A percentile compares a stretch with the other conserved stretches of the same genome.
Evolutionary conservation across 2,329 filamentous ascomycete species (phyloP).

Genomic region (Pezicula neosporulosa): DNA sequence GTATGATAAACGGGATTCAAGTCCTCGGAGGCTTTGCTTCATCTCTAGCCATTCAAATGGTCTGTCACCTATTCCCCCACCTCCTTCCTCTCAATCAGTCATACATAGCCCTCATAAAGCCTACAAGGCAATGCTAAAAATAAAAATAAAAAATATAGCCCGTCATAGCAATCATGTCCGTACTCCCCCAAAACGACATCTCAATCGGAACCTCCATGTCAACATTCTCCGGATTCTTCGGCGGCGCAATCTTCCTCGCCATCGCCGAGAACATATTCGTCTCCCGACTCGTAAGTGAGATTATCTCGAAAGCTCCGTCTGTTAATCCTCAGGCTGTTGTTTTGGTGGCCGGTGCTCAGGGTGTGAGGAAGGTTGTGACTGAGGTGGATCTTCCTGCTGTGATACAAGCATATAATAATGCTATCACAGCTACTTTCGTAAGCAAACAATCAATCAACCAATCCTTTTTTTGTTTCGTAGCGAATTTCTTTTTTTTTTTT

Average conservation of each 20-base stretch:
- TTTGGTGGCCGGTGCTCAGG: constrained; percentile 36
- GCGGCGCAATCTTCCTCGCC: constrained; percentile 52
- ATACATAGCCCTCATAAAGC: constrained; percentile 12
- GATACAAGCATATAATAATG: constrained; percentile 12
- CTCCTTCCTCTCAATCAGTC: background rate
- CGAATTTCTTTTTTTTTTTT: no score
- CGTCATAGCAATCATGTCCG: constrained; percentile 43
- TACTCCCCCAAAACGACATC: constrained; percentile 46
- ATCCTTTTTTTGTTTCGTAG: no score
- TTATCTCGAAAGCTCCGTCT: constrained; percentile 27
- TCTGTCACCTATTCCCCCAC: constrained; percentile 3
- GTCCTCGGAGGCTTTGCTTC: constrained; percentile 49
- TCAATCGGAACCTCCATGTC: constrained; percentile 49
- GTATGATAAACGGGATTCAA: constrained; percentile 16
- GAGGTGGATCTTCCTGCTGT: constrained; percentile 3
- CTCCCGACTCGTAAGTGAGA: constrained; percentile 5
- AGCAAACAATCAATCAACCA: no score
- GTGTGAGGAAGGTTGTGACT: constrained; percentile 24
- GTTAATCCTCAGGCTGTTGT: constrained; percentile 31
- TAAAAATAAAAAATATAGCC: constrained; percentile 27
- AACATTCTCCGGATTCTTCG: constrained; percentile 54
- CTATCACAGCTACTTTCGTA: constrained; percentile 22
- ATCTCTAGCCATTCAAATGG: constrained; percentile 19
- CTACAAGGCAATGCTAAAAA: no score
- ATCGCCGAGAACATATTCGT: constrained; percentile 47